phyloP scores from a whole-genome alignment of 306 rosid genomes.

The Rosa persica region DNA sequence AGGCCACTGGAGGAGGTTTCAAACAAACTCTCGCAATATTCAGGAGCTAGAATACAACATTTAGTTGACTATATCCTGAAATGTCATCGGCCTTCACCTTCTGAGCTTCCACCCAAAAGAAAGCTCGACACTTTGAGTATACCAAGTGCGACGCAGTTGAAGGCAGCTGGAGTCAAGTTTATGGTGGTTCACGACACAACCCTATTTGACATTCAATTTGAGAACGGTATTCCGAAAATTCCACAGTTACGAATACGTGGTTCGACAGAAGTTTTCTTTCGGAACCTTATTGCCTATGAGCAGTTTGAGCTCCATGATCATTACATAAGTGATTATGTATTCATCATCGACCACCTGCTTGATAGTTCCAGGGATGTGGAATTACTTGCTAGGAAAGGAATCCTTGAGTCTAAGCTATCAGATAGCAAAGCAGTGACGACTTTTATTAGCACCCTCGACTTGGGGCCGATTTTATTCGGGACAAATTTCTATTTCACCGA shows the following conservation, averaged over 20 bases:
- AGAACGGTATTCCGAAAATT: constrained; percentile 21
- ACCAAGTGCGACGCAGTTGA: constrained; percentile 22
- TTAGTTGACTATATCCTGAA: constrained; percentile 5
- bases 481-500: constrained; percentile 10
- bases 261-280: constrained; percentile 3
- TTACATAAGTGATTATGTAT: constrained; percentile 22
- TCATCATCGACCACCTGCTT: constrained; percentile 27
- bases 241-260: constrained; percentile 21
- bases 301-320: constrained; percentile 20
- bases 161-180: constrained; percentile 22
- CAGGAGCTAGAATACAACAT: background rate
- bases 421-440: constrained; percentile 21
- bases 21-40: background rate
- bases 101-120: background rate
- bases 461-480: constrained; percentile 14
- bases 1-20: background rate
- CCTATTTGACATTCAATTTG: constrained; percentile 17
- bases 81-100: constrained; percentile 15
- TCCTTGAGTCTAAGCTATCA: constrained; percentile 18
- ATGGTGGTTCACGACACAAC: constrained; percentile 2
- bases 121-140: constrained; percentile 13
- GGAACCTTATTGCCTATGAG: constrained; percentile 42
- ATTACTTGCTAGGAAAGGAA: constrained; percentile 10
- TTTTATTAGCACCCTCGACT: constrained; percentile 18
- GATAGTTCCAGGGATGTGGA: background rate